Evolutionary conservation across 805 yeast species (phyloP).

Genomic region (Ogataea nakhonphanomensis): DNA sequence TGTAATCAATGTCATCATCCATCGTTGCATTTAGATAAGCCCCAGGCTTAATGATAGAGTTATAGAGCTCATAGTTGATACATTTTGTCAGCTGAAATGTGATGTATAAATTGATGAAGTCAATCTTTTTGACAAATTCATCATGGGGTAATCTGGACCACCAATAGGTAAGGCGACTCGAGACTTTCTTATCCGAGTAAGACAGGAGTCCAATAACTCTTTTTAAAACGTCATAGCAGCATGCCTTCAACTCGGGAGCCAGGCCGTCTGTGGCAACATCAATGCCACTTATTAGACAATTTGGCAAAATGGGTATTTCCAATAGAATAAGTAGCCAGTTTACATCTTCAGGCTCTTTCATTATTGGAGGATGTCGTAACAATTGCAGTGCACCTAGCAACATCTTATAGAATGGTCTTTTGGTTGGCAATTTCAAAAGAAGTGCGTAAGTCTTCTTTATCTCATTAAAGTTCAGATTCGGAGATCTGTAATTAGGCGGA

Average conservation of each 20-base stretch:
- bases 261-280: slow-evolving; percentile 16
- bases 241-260: slow-evolving; percentile 48
- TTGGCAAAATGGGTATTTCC: slow-evolving; percentile 62
- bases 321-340: slow-evolving; percentile 62
- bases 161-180: slow-evolving; percentile 51
- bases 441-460: slow-evolving; percentile 44
- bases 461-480: slow-evolving; percentile 49
- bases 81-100: slow-evolving; percentile 69
- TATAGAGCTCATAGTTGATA: slow-evolving; percentile 34
- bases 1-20: slow-evolving; percentile 32
- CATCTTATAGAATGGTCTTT: slow-evolving; percentile 55
- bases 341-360: slow-evolving; percentile 41
- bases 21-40: slow-evolving; percentile 15
- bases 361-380: slow-evolving; percentile 46
- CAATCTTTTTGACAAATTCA: slow-evolving; percentile 53
- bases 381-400: slow-evolving; percentile 49
- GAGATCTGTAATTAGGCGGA: slow-evolving; percentile 35
- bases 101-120: slow-evolving; percentile 69
- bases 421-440: slow-evolving; percentile 52
- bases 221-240: slow-evolving; percentile 68
- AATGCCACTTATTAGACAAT: slow-evolving; percentile 39
- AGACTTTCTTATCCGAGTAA: slow-evolving; percentile 38
- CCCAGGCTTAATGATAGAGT: slow-evolving; percentile 22
- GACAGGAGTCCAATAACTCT: slow-evolving; percentile 67
- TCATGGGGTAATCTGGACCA: slow-evolving; percentile 42